Evolutionary conservation across 2,329 filamentous ascomycete species (phyloP), one percentile per base, ranked within the genome.

Genomic region (Phyllosticta citriasiana): DNA sequence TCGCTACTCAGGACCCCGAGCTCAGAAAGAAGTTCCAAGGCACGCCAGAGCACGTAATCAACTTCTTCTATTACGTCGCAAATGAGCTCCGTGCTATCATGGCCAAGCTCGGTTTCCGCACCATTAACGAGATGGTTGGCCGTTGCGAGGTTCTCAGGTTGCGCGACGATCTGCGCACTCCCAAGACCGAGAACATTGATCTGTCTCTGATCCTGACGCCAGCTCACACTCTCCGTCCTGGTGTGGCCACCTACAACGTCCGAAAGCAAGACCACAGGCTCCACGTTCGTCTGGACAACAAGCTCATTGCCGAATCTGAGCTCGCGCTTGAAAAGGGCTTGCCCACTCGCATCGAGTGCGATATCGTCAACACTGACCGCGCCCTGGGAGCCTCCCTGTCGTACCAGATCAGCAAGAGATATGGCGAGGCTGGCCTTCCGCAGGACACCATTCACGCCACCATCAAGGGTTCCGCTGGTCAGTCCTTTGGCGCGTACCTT

Each of bases 11-110:
- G 72, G 92, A 97, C 69, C 91, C 91, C n/a, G 88, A 93, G 72
- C 82, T 97, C 2, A 85, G 93, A 63, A 89, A 92, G 82, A 97
- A 97, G 78, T 97, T 97, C 76, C 81, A 86, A 67, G 93, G 93
- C 64, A 92, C 90, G 0, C 92, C 93, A 10, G 93, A 97, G 78
- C 91, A 97, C 68, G 92, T 96, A 62, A 97, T 97, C 76, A 97
- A 97, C 82, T 97, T 97, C 81, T 96, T 96, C 79, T 97, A 97
- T 79, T 97, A 97, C 71, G 83, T 97, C 58, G 89, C 93, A 67
- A 97, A 97, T 71, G 93, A 97, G 79, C 84, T 97, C 62, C 88
- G 93, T 72, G 91, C 92, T 40, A 96, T 97, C 76, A 97, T 97
- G 93, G 92, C 93, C 57, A 91, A 89, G 77, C 85, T 97, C 69